Base-by-base conservation (phyloP, 164 flowering plant species). In the Stephania japonica region DNA sequence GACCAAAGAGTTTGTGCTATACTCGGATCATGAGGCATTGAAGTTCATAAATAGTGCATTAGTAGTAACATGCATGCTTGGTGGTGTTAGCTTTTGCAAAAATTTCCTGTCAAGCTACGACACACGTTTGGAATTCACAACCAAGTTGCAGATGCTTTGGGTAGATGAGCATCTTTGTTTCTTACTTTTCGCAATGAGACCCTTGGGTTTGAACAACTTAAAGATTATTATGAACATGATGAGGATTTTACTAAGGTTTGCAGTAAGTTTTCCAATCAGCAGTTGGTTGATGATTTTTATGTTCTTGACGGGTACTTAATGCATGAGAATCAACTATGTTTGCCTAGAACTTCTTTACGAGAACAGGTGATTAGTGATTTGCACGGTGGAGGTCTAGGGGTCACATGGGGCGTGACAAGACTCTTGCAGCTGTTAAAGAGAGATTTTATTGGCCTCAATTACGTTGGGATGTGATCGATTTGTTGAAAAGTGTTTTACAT, bases 281-380 rank as follows among this genome's bases (percentile, higher is more conserved):
- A 69, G 21, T 8, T 8, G 38, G 38, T 32, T 64, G 7, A 23
- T 1, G 19, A 73, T 11, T 77, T 42, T 7, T 25, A 56, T 0
- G 9, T 70, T 10, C 71, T 66, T 1, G 64, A 78, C 66, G 74
- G 77, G 0, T 75, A n/a, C 63, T 65, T 78, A 5, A 74, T 73
- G 24, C 65, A 59, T 10, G 47, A 23, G 0, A 56, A 32, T 12
- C 68, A 9, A 1, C 26, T 75, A 5, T 78, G 75, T 14, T 41
- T 71, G 68, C 70, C 72, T 5, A 7, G 38, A 32, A 49, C 12
- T 68, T 76, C 75, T 11, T 24, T 76, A 1, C 9, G 75, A 12
- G 62, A 53, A 10, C 18, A n/a, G 0, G 38, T 71, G 13, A 71
- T 71, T 16, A 23, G 38, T 32, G 38, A 32, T 32, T 43, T 26